Evolutionary conservation across 495 filamentous ascomycete species (phyloP).

Genomic region (Amphirosellinia nigrospora): DNA sequence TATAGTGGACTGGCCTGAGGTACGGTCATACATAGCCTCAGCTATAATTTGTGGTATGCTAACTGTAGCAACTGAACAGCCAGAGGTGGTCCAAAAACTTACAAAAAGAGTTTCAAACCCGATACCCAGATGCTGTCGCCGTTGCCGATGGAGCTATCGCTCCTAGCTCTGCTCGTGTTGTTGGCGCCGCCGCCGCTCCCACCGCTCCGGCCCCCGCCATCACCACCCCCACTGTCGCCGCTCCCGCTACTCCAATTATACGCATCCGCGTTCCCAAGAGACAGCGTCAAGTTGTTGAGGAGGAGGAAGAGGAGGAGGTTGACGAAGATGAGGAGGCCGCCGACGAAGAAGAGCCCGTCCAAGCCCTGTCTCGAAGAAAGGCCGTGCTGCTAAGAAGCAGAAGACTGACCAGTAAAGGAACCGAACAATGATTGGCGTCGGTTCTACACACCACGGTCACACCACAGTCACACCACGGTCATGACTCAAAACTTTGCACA

Average conservation of each 20-base stretch:
- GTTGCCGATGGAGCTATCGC: not conserved
- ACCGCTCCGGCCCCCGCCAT: not conserved
- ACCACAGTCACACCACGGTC: not conserved
- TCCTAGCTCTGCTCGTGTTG: not conserved
- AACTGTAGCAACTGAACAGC: slow-evolving; percentile 4
- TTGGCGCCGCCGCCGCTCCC: not conserved
- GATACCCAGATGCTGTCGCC: not conserved
- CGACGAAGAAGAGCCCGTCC: no score
- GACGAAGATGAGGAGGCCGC: not conserved
- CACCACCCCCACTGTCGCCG: not conserved
- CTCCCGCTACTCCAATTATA: no score
- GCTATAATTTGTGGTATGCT: not conserved
- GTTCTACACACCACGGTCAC: no score
- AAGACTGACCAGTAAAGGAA: not conserved
- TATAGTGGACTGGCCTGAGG: slow-evolving; percentile 7
- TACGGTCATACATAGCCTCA: not conserved
- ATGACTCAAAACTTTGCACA: not conserved
- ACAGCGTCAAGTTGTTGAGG: no score
- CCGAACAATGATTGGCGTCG: not conserved
- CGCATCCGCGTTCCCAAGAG: no score
- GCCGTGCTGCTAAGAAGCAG: not conserved
- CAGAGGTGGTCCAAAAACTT: slow-evolving; percentile 14
- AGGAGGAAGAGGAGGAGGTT: not conserved
- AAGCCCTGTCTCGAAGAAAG: no score
- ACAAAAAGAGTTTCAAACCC: not conserved